Evolutionary conservation across 768 basidiomycete species (phyloP), one percentile per base, ranked within the genome.

Genomic region (Fomitopsis pulvina): DNA sequence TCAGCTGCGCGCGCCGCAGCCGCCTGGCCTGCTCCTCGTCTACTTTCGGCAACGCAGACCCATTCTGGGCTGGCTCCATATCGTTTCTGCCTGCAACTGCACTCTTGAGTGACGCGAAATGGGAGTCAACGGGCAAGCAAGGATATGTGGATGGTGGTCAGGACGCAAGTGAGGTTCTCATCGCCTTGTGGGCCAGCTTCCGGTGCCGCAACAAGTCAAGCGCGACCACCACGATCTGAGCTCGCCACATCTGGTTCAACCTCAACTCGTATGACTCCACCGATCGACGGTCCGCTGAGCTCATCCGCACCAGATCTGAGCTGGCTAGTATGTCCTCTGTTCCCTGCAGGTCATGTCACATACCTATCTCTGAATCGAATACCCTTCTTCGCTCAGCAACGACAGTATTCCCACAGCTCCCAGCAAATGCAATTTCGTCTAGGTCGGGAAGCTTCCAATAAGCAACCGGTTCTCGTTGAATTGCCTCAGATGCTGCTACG

Each of bases 1-100:
- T 85, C 56, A 87, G 74, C 47, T 73, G 77, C 22, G 68, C 64
- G 54, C 87, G 79, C 57, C 79, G 83, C 50, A 61, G 68, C 47
- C 77, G 68, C 34, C 84, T 80, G 48, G 68, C 64, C 34, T 63
- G 69, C 60, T 79, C 78, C 47, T 80, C 79, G 40, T 79, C 77
- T 16, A 60, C 50, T 59, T 75, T 80, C 2, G 60, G 45, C 42
- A 49, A 47, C n/a, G 27, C 26, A 6, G 34, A 27, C 9, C 50
- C 57, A 41, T 52, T 58, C 22, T 41, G 29, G 26, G 47, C 22
- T 3, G 50, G 11, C 2, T 58, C 57, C 57, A 58, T 58, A 5
- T 10, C 18, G 8, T 40, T 26, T 21, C 41, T 41, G 10, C 9
- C 20, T 41, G 18, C 20, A 40, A 10, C 9, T 41, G 14, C 41